These are phyloP conservation scores for Hypoxylon crocopeplum DNA, from an alignment of 495 filamentous ascomycete species.

Conservation along the genomic window DNA sequence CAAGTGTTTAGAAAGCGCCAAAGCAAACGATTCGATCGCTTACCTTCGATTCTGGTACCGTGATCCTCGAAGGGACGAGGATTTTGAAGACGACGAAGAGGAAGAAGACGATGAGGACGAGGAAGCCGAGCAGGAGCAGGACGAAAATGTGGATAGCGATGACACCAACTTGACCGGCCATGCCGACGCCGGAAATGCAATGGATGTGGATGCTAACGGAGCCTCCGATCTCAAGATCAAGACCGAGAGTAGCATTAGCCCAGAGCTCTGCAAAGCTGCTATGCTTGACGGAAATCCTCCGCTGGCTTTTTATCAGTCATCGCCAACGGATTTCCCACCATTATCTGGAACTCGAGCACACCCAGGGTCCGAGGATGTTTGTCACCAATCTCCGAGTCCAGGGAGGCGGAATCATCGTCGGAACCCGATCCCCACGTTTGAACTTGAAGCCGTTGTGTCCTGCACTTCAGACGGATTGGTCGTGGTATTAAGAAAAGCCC, in stretches of 20 bases:
- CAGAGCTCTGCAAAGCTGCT: constrained; percentile 15
- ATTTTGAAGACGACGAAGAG: constrained; percentile 38
- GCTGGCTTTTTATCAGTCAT: not conserved
- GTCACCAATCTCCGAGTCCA: constrained; percentile 15
- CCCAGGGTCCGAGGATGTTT: constrained; percentile 7
- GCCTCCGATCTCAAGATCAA: constrained; percentile 19
- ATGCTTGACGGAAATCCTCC: not conserved
- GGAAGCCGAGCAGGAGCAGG: constrained; percentile 19
- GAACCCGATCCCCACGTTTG: constrained; percentile 52
- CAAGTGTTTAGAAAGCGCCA: constrained; percentile 80
- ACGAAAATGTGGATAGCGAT: constrained; percentile 18
- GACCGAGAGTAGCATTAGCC: constrained; percentile 18
- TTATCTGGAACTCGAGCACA: constrained; percentile 3
- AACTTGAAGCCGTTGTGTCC: constrained; percentile 87
- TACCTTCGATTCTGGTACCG: constrained; percentile 91
- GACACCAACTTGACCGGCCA: constrained; percentile 39
- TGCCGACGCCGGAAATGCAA: constrained; percentile 18
- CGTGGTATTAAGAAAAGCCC: constrained; percentile 78
- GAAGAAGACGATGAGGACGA: constrained; percentile 47
- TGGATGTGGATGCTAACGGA: constrained; percentile 46
- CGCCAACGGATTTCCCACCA: not conserved
- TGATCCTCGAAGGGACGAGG: constrained; percentile 64
- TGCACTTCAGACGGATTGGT: constrained; percentile 91
- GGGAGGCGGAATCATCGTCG: constrained; percentile 16
- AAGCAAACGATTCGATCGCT: constrained; percentile 92